Base-by-base conservation (phyloP, 805 yeast genomes). In the fission yeast (Schizosaccharomyces pombe) region DNA sequence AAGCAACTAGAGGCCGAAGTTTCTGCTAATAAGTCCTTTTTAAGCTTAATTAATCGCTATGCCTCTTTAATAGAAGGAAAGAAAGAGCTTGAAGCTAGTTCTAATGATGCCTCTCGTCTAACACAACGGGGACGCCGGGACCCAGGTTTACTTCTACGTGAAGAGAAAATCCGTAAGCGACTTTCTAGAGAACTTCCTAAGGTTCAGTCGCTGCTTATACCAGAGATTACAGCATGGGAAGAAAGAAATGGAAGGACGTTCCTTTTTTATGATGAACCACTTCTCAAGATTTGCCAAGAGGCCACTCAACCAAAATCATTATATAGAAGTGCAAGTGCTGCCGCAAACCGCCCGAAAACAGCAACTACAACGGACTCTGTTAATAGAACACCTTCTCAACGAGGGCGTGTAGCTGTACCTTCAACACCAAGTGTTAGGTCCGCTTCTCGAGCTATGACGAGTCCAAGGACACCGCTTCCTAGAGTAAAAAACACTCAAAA, bases 61-160 rank as follows among this genome's bases (percentile, higher is more conserved):
- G 69, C 75, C 47, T 73, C 71, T 2, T 65, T 86, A 28, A 64
- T 78, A 43, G 65, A 69, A 12, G 93, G 85, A 58, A 82, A 81
- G 57, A 58, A 64, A 1, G 75, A 75, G 52, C 71, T 91, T 39
- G 80, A 73, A 37, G 81, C 77, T 57, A 77, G 91, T 3, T 74
- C 82, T 1, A 80, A 77, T 61, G 91, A 89, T 63, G 79, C 96
- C 0, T 78, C 89, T 0, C 73, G 97, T 57, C 70, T 87, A 47
- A 65, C 82, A 51, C 61, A 64, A 5, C 60, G 65, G 5, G 60
- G 58, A 2, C 55, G 60, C 5, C 59, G 66, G 2, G 69, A 65
- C 53, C 87, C 89, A 58, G 80, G 79, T 57, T 80, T 87, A 26
- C 68, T 89, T 56, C 70, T 82, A 56, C 75, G 80, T 56, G 98